phyloP scores from a whole-genome alignment of 2,329 filamentous ascomycete genomes.

The Endoconidiophora laricicola region DNA sequence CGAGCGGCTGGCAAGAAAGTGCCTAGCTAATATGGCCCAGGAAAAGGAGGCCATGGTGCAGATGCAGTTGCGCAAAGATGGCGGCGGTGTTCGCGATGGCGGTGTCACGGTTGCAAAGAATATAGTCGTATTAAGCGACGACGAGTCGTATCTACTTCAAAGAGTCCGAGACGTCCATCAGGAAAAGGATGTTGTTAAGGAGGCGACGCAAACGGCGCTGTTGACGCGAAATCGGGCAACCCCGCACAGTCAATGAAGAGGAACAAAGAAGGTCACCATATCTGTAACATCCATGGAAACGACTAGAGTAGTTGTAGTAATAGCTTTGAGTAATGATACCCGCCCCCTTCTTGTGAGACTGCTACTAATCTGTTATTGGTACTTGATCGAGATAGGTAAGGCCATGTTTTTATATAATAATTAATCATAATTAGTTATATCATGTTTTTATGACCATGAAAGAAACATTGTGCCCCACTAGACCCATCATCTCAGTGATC shows the following conservation, averaged over 20 bases:
- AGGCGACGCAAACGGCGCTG: background rate
- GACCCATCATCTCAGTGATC: too few species aligned
- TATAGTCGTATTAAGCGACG: background rate
- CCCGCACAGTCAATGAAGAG: background rate
- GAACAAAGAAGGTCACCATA: background rate
- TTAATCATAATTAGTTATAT: too few species aligned
- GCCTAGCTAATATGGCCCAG: slow-evolving; percentile 7
- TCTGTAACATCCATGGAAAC: too few species aligned
- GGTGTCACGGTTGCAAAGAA: too few species aligned
- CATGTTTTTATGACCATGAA: too few species aligned
- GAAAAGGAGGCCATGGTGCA: slow-evolving; percentile 7
- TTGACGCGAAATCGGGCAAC: background rate
- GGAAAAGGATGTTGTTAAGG: background rate
- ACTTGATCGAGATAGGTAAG: too few species aligned
- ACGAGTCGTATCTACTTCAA: slow-evolving; percentile 10
- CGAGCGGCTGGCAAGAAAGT: slow-evolving; percentile 2
- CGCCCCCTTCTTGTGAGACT: too few species aligned
- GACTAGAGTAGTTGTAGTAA: too few species aligned
- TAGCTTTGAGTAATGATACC: too few species aligned
- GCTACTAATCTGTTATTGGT: too few species aligned
- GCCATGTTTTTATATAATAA: too few species aligned
- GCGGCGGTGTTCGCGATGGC: background rate
- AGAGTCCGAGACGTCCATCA: slow-evolving; percentile 9
- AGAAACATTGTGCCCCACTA: too few species aligned
- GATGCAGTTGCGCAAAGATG: background rate